Conservation (phyloP, 179 eudicot genomes). For the Heliamphora pulchella region DNA sequence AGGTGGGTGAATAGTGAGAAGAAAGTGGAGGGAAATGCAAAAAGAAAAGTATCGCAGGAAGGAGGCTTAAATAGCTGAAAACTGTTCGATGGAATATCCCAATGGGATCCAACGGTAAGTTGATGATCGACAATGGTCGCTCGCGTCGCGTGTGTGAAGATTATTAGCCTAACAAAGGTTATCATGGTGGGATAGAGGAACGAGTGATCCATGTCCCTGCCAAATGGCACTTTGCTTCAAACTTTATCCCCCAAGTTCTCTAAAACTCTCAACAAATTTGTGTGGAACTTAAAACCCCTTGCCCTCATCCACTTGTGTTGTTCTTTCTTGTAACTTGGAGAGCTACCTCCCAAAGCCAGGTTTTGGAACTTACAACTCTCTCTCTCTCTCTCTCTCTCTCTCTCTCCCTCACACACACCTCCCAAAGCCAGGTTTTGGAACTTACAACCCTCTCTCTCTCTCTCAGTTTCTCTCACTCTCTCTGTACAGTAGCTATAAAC, state of each 20-base stretch:
- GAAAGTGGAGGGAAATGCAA: constrained; percentile 17
- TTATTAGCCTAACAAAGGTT: constrained; percentile 36
- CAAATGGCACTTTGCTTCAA: constrained; percentile 20
- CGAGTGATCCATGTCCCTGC: constrained; percentile 43
- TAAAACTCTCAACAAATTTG: constrained; percentile 15
- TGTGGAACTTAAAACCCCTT: constrained; percentile 29
- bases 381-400: neutral
- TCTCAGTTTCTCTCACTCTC: no score
- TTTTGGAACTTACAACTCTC: neutral
- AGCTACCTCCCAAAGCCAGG: neutral
- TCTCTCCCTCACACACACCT: neutral
- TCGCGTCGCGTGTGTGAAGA: constrained; percentile 46
- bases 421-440: neutral
- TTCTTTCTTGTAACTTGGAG: neutral
- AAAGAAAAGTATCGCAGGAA: constrained; percentile 17
- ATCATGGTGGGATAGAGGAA: constrained; percentile 56
- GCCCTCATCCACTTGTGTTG: constrained; percentile 29
- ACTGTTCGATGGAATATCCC: constrained; percentile 32
- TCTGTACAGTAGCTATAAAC: no score
- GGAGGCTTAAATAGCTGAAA: constrained; percentile 24
- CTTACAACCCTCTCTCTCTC: no score
- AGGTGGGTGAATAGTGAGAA: constrained; percentile 10
- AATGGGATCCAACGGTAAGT: constrained; percentile 11
- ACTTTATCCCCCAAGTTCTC: constrained; percentile 7
- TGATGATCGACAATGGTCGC: neutral